Evolutionary conservation across 208 protist genomes (phyloP), one percentile per base, ranked within the genome.

Genomic region (Trypanosoma melophagium): DNA sequence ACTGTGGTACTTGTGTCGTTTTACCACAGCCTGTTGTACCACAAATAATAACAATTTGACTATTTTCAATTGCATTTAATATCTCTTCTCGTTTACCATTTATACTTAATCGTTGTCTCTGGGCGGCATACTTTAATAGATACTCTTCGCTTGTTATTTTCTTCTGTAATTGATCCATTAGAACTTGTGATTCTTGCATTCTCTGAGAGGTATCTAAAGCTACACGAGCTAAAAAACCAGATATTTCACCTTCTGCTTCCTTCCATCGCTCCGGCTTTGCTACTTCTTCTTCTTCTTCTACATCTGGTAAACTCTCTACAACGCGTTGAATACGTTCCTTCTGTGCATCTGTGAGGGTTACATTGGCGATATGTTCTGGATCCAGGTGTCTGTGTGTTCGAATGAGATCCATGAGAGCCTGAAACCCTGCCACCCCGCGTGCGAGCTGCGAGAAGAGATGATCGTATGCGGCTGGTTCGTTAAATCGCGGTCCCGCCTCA

Each of bases 21-120:
- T 99, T 99, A 52, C 97, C 98, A 68, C 92, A 98, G 45, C 98
- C 98, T 7, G 98, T 99, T 50, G 95, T 98, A 28, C 97, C 97
- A 64, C 89, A 97, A 25, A 99, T 84, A 45, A 99, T 90, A 2
- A 96, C 70, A 8, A 98, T 89, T 19, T 67, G 83, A 65, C 96
- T 86, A 7, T 66, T 58, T 47, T 82, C 66, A 16, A 98, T 68
- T 1, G 77, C 52, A n/a, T 77, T 71, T 19, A 97, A 68, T 68
- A 97, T 96, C 38, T 84, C 79, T 14, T 83, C 75, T 45, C 80
- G 74, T 54, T 89, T 80, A 24, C 41, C 71, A 22, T 78, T 60
- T 65, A 96, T 96, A 65, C 80, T 86, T 55, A 96, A 80, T 49
- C 69, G 53, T 12, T 87, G 64, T 41, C 91, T 89, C 49, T 82